phyloP scores from a whole-genome alignment of 2,329 filamentous ascomycete genomes.

The Scytalidium lignicola region DNA sequence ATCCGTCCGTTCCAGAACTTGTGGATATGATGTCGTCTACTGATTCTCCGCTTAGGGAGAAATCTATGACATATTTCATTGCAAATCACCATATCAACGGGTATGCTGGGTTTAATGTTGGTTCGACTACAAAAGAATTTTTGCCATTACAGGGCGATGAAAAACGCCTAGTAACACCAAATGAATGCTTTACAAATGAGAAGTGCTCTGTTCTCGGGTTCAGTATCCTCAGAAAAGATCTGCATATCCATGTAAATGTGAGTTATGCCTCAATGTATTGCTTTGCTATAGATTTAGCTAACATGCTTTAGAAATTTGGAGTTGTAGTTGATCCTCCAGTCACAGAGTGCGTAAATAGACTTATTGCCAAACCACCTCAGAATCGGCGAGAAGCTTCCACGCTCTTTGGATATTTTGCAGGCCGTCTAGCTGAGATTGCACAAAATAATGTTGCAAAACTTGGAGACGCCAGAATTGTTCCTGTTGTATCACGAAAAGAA shows the following conservation, averaged over 20 bases:
- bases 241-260: slow-evolving; percentile 69
- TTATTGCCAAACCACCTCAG: slow-evolving; percentile 68
- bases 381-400: slow-evolving; percentile 60
- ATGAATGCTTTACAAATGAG: slow-evolving; percentile 77
- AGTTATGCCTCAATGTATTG: slow-evolving; percentile 15
- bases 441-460: slow-evolving; percentile 55
- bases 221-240: slow-evolving; percentile 66
- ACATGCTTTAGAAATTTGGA: slow-evolving; percentile 61
- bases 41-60: slow-evolving; percentile 54
- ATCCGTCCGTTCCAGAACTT: slow-evolving; percentile 68
- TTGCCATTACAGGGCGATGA: slow-evolving; percentile 69
- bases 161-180: slow-evolving; percentile 63
- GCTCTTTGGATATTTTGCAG: slow-evolving; percentile 80
- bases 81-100: slow-evolving; percentile 71
- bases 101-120: slow-evolving; percentile 62
- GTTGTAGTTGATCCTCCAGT: slow-evolving; percentile 80
- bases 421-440: slow-evolving; percentile 68
- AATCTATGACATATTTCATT: slow-evolving; percentile 77
- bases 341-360: slow-evolving; percentile 64
- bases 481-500: slow-evolving; percentile 43
- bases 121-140: slow-evolving; percentile 50
- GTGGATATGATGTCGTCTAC: slow-evolving; percentile 70
- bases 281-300: slow-evolving; percentile 1
- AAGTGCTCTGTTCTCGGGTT: slow-evolving; percentile 75
- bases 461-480: slow-evolving; percentile 64